phyloP scores from a whole-genome alignment of 1,284 basidiomycete species.

The Apiotrichum montevideense region DNA sequence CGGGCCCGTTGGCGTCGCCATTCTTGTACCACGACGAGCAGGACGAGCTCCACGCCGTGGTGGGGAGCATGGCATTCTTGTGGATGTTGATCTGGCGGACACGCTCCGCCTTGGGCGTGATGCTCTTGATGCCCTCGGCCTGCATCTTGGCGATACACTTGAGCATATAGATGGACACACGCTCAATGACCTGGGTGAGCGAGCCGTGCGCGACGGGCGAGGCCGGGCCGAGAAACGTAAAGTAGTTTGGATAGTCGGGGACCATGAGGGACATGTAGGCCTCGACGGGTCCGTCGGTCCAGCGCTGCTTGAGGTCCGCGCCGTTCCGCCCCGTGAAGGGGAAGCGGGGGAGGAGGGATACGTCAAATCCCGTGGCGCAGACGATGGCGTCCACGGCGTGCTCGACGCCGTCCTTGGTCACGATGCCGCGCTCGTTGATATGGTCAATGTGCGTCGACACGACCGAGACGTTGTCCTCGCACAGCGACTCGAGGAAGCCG shows the following conservation, averaged over 20 bases:
- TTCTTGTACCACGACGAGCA: slow-evolving; percentile 29
- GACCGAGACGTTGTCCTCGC: slow-evolving; percentile 29
- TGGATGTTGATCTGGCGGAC: slow-evolving; percentile 36
- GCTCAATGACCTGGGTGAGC: slow-evolving; percentile 24
- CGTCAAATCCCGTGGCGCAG: slow-evolving; percentile 37
- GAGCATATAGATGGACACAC: slow-evolving; percentile 11
- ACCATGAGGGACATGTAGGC: slow-evolving; percentile 33
- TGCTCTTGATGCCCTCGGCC: slow-evolving; percentile 20
- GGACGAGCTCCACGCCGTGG: slow-evolving; percentile 25
- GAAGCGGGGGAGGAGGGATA: slow-evolving; percentile 30
- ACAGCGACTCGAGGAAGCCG: slow-evolving; percentile 40
- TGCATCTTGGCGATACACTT: slow-evolving; percentile 26
- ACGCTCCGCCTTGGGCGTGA: slow-evolving; percentile 25
- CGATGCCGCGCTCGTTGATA: slow-evolving; percentile 22
- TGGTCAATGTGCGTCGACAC: slow-evolving; percentile 17
- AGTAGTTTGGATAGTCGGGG: slow-evolving; percentile 33
- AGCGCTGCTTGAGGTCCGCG: slow-evolving; percentile 28
- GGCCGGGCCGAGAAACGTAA: slow-evolving; percentile 26
- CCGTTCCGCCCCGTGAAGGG: slow-evolving; percentile 25
- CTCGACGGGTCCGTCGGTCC: slow-evolving; percentile 25
- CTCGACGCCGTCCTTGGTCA: slow-evolving; percentile 20
- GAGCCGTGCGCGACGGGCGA: slow-evolving; percentile 28
- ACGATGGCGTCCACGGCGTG: slow-evolving; percentile 28
- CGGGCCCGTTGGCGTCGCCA: slow-evolving; percentile 14
- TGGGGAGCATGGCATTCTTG: slow-evolving; percentile 24